A percentile compares a stretch with the other conserved stretches of the same genome.
phyloP scores from a whole-genome alignment of 805 yeast species.

The Saturnispora ahearnii region DNA sequence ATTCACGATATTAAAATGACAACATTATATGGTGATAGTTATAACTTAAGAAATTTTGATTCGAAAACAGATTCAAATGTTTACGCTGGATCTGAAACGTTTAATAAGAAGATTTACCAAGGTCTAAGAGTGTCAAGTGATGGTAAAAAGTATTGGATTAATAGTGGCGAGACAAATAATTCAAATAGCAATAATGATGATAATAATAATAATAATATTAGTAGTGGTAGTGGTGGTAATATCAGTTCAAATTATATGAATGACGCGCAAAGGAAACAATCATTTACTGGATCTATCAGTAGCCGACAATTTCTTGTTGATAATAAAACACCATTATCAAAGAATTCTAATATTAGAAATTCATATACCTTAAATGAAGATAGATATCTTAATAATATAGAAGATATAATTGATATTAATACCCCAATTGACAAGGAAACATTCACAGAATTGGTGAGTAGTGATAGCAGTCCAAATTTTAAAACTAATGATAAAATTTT shows the following conservation, averaged over 20 bases:
- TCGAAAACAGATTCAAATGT: conserved; percentile 42
- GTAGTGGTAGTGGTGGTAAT: not conserved
- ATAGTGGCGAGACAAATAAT: conserved; percentile 4
- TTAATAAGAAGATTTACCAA: conserved; percentile 60
- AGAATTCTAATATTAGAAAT: not conserved
- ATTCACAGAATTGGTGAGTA: not conserved
- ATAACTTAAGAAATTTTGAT: conserved; percentile 78
- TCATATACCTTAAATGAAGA: not conserved
- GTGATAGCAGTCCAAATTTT: not conserved
- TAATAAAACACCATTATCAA: not conserved
- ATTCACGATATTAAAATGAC: conserved; percentile 67
- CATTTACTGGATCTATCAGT: conserved; percentile 13
- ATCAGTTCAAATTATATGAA: not conserved
- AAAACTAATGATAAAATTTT: not conserved
- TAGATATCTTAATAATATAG: conserved; percentile 7
- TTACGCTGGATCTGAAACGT: conserved; percentile 30
- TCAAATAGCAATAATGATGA: not conserved
- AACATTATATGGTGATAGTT: conserved; percentile 56
- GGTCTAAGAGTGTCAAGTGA: conserved; percentile 76
- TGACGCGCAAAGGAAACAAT: conserved; percentile 7
- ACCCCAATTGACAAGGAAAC: not conserved
- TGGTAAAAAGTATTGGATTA: conserved; percentile 82
- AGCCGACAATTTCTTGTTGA: not conserved
- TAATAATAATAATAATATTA: not conserved
- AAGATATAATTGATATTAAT: conserved; percentile 1